These are phyloP conservation scores for Prinsepia uniflora DNA, from an alignment of 306 rosid species.

Conservation along the genomic window DNA sequence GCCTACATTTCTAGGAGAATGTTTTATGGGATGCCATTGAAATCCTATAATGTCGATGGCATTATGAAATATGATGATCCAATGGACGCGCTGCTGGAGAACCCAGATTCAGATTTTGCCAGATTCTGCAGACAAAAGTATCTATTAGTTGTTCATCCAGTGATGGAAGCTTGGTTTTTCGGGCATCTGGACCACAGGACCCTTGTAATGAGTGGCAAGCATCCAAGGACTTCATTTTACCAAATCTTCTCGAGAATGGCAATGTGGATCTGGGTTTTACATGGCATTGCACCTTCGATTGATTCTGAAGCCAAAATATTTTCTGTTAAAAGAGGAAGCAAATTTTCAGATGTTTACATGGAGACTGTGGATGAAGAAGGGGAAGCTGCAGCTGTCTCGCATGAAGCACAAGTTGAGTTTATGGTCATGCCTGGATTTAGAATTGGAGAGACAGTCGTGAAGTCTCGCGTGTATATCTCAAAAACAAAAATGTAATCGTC, in stretches of 20 bases:
- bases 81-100: constrained; percentile 46
- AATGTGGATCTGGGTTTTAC: constrained; percentile 73
- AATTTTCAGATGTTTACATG: constrained; percentile 60
- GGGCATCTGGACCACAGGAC: constrained; percentile 68
- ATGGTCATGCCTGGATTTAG: constrained; percentile 81
- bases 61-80: constrained; percentile 61
- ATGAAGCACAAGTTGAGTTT: constrained; percentile 51
- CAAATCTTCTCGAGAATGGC: constrained; percentile 76
- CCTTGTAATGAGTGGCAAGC: constrained; percentile 51
- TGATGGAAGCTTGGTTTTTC: constrained; percentile 66
- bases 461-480: constrained; percentile 63
- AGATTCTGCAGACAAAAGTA: constrained; percentile 57
- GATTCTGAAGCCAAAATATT: constrained; percentile 54
- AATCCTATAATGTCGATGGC: constrained; percentile 37
- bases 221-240: constrained; percentile 80
- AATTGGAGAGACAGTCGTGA: constrained; percentile 48
- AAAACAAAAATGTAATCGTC: constrained; percentile 12
- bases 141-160: constrained; percentile 57
- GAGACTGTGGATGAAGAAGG: constrained; percentile 52
- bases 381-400: constrained; percentile 16
- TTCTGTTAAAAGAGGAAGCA: constrained; percentile 47
- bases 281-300: constrained; percentile 43
- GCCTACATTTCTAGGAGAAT: constrained; percentile 66
- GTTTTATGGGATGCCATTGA: constrained; percentile 41
- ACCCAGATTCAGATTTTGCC: constrained; percentile 68